A percentile compares a stretch with the other conserved stretches of the same genome.
Conservation (phyloP, 345 rosid genomes). For the Leavenworthia alabamica region DNA sequence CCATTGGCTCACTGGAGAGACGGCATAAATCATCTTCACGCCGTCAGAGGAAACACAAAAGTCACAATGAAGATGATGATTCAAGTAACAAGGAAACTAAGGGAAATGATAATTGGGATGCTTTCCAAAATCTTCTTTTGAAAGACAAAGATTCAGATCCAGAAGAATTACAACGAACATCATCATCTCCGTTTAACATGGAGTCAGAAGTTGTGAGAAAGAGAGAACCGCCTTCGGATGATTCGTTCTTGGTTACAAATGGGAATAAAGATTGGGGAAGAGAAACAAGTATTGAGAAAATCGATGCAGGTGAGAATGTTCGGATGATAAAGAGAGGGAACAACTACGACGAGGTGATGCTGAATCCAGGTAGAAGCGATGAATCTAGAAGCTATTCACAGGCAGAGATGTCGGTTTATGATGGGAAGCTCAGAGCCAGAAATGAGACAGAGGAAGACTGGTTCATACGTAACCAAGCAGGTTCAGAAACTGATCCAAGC, state of each 20-base stretch:
- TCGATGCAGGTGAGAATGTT: constrained; percentile 42
- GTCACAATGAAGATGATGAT: constrained; percentile 30
- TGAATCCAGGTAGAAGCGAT: constrained; percentile 39
- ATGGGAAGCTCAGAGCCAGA: constrained; percentile 42
- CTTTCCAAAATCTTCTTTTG: constrained; percentile 80
- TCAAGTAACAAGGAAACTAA: constrained; percentile 38
- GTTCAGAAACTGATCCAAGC: constrained; percentile 31
- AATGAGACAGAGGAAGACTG: constrained; percentile 64
- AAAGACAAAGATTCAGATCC: constrained; percentile 46
- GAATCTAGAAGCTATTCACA: constrained; percentile 29
- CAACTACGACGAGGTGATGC: constrained; percentile 43
- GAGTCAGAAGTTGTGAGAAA: constrained; percentile 44
- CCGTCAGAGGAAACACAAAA: constrained; percentile 45
- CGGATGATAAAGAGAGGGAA: constrained; percentile 37
- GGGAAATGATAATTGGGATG: constrained; percentile 63
- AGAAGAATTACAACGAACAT: constrained; percentile 30
- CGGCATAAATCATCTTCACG: constrained; percentile 51
- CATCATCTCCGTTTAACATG: constrained; percentile 30
- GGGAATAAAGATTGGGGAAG: constrained; percentile 34
- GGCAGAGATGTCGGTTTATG: constrained; percentile 37
- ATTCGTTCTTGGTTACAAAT: constrained; percentile 49
- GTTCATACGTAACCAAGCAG: constrained; percentile 44
- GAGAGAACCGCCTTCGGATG: constrained; percentile 40
- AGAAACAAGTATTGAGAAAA: constrained; percentile 33
- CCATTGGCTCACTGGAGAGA: constrained; percentile 68